A percentile compares a stretch with the other conserved stretches of the same genome.
Conservation (phyloP, 2,329 filamentous ascomycete genomes). For the Mycosphaerella sp. region DNA sequence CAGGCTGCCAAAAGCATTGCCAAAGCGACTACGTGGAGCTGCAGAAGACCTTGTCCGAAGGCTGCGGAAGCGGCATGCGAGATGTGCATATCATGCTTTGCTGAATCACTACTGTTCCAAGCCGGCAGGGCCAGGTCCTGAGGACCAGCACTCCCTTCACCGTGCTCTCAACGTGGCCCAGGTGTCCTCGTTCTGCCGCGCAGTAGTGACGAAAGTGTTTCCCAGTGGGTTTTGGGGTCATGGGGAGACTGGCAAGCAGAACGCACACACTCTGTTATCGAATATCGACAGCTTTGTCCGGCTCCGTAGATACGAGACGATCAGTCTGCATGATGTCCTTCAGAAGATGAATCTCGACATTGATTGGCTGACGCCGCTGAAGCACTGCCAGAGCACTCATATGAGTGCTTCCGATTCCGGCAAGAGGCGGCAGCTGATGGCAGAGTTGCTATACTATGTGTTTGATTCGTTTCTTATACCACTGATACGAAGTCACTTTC, state of each 20-base stretch:
- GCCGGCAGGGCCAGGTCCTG: slow-evolving; percentile 11
- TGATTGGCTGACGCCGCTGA: slow-evolving; percentile 62
- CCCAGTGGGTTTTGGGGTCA: slow-evolving; percentile 69
- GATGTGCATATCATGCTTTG: slow-evolving; percentile 73
- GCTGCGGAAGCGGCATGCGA: slow-evolving; percentile 62
- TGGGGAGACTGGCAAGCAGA: slow-evolving; percentile 49
- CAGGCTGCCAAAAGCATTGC: slow-evolving; percentile 47
- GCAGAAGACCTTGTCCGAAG: slow-evolving; percentile 55
- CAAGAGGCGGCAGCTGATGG: slow-evolving; percentile 72
- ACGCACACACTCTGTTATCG: slow-evolving; percentile 55
- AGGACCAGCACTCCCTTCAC: slow-evolving; percentile 48
- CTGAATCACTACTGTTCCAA: slow-evolving; percentile 73
- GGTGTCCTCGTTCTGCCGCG: slow-evolving; percentile 82
- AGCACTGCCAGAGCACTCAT: slow-evolving; percentile 43
- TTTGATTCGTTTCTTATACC: slow-evolving; percentile 91
- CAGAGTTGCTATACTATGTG: slow-evolving; percentile 83
- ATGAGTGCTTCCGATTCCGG: slow-evolving; percentile 62
- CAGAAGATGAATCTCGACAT: slow-evolving; percentile 58
- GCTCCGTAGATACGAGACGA: slow-evolving; percentile 71
- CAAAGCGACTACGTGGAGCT: slow-evolving; percentile 56
- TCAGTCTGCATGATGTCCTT: slow-evolving; percentile 69
- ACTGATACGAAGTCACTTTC: slow-evolving; percentile 79
- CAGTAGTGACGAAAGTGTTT: slow-evolving; percentile 64
- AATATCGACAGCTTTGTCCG: slow-evolving; percentile 72
- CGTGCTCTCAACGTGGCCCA: slow-evolving; percentile 60